These are phyloP conservation scores for Agaricus bisporus DNA, from an alignment of 768 basidiomycete genomes.

Conservation along the genomic window DNA sequence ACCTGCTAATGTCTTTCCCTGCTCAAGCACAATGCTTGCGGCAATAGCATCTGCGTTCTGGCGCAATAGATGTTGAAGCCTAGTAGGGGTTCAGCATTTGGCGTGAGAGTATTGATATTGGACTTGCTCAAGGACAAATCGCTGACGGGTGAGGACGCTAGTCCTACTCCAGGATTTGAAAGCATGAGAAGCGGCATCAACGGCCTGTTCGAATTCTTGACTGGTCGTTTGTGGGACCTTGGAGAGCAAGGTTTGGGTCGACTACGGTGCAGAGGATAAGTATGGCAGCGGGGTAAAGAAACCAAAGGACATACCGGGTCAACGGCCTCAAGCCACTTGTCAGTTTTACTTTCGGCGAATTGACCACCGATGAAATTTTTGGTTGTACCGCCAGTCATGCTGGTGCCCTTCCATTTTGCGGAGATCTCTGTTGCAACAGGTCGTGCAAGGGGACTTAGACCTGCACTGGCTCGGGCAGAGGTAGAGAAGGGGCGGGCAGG, in stretches of 20 bases:
- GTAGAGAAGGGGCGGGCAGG: slow-evolving; percentile 34
- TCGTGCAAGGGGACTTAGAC: slow-evolving; percentile 47
- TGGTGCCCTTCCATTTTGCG: slow-evolving; percentile 81
- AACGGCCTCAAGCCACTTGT: slow-evolving; percentile 78
- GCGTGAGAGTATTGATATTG: neutral
- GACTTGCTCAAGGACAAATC: slow-evolving; percentile 81
- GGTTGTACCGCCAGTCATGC: slow-evolving; percentile 76
- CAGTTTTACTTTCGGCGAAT: slow-evolving; percentile 76
- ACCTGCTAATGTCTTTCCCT: slow-evolving; percentile 92
- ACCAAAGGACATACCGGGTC: slow-evolving; percentile 60
- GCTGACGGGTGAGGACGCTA: slow-evolving; percentile 80
- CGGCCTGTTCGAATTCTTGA: slow-evolving; percentile 77
- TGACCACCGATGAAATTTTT: slow-evolving; percentile 91
- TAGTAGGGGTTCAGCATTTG: slow-evolving; percentile 23
- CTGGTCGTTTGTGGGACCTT: slow-evolving; percentile 85
- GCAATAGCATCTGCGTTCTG: slow-evolving; percentile 84
- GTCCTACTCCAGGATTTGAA: slow-evolving; percentile 87
- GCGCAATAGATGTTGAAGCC: slow-evolving; percentile 83
- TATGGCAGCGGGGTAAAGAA: neutral
- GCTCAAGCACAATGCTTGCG: slow-evolving; percentile 85
- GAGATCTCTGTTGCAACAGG: slow-evolving; percentile 66
- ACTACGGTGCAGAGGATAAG: slow-evolving; percentile 34
- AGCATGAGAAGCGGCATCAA: slow-evolving; percentile 76
- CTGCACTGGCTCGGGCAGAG: slow-evolving; percentile 36
- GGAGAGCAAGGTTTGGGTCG: slow-evolving; percentile 86